Conservation (phyloP, 352 stramenopile genomes). For the Phytopythium vexans region DNA sequence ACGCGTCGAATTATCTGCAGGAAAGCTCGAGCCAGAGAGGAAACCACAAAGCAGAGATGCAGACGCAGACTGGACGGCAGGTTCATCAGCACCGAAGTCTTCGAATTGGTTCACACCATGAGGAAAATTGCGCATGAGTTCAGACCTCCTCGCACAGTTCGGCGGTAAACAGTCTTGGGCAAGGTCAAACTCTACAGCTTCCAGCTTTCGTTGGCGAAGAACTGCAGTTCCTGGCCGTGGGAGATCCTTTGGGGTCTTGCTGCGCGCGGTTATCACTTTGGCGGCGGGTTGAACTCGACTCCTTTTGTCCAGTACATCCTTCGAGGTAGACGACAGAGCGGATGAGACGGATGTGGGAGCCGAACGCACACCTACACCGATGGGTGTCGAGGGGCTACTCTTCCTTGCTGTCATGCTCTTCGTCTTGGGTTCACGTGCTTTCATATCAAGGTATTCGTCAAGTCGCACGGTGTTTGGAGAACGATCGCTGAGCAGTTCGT, state of each 20-base stretch:
- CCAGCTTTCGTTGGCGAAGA: constrained; percentile 26
- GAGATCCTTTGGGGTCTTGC: neutral
- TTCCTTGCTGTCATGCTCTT: no score
- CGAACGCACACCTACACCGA: no score
- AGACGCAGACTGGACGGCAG: no score
- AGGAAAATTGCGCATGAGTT: neutral
- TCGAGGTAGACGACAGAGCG: no score
- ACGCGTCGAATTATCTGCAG: constrained; percentile 23
- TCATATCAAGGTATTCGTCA: neutral
- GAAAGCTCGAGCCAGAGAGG: constrained; percentile 34
- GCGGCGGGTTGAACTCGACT: neutral
- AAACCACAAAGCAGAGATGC: neutral
- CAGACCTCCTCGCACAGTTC: neutral
- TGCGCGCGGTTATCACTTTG: no score
- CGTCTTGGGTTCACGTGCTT: neutral
- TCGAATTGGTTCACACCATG: neutral
- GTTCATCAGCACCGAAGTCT: no score
- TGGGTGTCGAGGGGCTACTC: no score
- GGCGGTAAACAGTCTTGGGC: neutral
- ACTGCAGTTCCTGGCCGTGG: constrained; percentile 15
- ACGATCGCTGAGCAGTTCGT: constrained; percentile 33
- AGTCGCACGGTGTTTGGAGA: neutral
- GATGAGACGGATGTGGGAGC: no score
- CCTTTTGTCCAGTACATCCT: neutral
- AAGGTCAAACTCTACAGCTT: constrained; percentile 20